Percentiles rank a stretch among this genome's conserved stretches.
Conservation (phyloP, 371 early-diverging fungal genomes). For the Mortierella sp. region DNA sequence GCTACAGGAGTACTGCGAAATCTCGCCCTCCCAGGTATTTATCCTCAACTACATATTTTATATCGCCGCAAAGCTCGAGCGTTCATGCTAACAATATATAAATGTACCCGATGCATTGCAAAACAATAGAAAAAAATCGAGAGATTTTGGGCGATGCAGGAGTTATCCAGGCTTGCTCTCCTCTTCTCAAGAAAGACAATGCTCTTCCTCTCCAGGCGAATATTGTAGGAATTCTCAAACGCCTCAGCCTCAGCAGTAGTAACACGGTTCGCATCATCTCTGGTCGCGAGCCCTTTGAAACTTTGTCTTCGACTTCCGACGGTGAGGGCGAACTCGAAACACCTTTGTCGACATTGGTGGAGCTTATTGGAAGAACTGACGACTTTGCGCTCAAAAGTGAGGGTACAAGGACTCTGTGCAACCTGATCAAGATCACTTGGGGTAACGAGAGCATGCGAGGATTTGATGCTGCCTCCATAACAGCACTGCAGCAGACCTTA, state of each 20-base stretch:
- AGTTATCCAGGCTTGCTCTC: constrained; percentile 62
- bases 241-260: constrained; percentile 60
- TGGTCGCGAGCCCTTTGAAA: constrained; percentile 45
- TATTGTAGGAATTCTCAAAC: constrained; percentile 71
- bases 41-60: neutral
- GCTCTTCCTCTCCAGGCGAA: constrained; percentile 72
- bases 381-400: constrained; percentile 73
- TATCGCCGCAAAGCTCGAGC: neutral
- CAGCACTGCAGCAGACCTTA: constrained; percentile 57
- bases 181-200: constrained; percentile 68
- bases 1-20: constrained; percentile 72
- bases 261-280: constrained; percentile 56
- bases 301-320: constrained; percentile 39
- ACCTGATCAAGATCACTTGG: constrained; percentile 64
- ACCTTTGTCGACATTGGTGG: constrained; percentile 58
- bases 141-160: constrained; percentile 63
- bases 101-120: neutral
- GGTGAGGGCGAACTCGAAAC: constrained; percentile 34
- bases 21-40: constrained; percentile 69
- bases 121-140: constrained; percentile 61
- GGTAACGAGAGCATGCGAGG: constrained; percentile 39
- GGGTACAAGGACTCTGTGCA: constrained; percentile 71
- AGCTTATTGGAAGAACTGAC: constrained; percentile 65
- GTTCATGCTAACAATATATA: neutral
- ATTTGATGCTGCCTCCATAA: constrained; percentile 45